Evolutionary conservation across 495 filamentous ascomycete species (phyloP), one percentile per base, ranked within the genome.

Genomic region (Alectoria sarmentosa): DNA sequence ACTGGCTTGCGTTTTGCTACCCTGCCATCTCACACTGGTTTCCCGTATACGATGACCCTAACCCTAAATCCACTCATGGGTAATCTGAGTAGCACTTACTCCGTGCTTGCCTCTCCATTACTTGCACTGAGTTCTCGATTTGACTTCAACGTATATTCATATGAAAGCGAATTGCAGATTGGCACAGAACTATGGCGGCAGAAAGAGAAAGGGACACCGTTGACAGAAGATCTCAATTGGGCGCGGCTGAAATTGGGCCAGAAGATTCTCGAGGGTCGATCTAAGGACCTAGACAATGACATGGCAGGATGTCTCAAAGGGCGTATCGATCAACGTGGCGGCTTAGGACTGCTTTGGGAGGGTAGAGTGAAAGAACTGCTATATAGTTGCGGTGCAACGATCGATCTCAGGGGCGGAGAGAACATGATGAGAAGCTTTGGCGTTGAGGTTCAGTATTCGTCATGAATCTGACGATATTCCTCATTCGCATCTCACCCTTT

Each of bases 131-230:
- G 91, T 64, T 91, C 90, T 38, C 84, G 88, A 48, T 93, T 98
- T 77, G 91, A 94, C 67, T 98, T 98, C 74, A 98, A 98, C 72
- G 91, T 96, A 59, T 97, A 96, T 77, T 95, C 90, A 70, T 98
- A 96, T 77, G 94, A 98, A 77, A 96, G 90, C 72, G 92, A 95
- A 44, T 83, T 96, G 78, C 87, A 88, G 48, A 79, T 96, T 13
- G 94, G 95, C 17, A 89, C 87, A 73, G 95, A 98, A 74, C 77
- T 97, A 37, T 98, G 95, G 93, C 80, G 83, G 60, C 76, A 76
- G 56, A 82, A 82, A 75, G 74, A 83, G 74, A 74, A 67, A 75
- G 74, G 83, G 74, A 74, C 67, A 77, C 74, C 41, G 73, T 74
- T 49, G 67, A 75, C 42, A 10, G 77, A 79, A 23, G 72, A 78